Evolutionary conservation across 352 stramenopile species (phyloP), one percentile per base, ranked within the genome.

Genomic region (Discostella stelligera): DNA sequence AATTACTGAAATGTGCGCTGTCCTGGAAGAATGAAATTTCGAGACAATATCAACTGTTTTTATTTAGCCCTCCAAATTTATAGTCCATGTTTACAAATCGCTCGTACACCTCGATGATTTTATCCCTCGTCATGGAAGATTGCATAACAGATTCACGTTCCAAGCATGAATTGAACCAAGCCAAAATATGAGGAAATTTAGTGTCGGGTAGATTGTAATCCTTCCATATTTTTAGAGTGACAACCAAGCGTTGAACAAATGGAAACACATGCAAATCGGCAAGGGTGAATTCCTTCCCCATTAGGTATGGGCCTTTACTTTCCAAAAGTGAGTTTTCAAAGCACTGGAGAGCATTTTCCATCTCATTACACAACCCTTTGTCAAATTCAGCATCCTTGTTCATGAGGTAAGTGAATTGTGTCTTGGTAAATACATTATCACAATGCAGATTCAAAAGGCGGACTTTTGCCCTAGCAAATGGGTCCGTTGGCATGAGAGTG

Each of bases 351-450:
- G 79, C 79, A 58, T 75, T 66, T 56, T 86, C 79, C 66, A 86
- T 77, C 30, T 80, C 73, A 16, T 48, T 16, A 14, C 53, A 20
- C 10, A 86, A 53, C 16, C 64, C 44, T 48, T 48, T 32, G 9
- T 86, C 70, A 37, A 79, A 79, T 56, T 54, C 48, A 25, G 62
- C 50, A 66, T 87, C 64, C 39, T 84, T 79, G 41, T 87, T 87
- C 80, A 87, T 87, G 9, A 87, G 56, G 66, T 58, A 84, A 30
- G 71, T 87, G 18, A 79, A 84, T 67, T 84, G 75, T 25, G 71
- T 78, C 32, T 77, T 79, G 21, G 32, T 18, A 58, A 78, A 80
- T 39, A 77, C 30, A 66, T 69, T 82, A 55, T 87, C 80, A 56
- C 74, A 77, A 32, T 87, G 80, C 37, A 84, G 75, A 68, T 87